phyloP scores from a whole-genome alignment of 352 stramenopile species.

The Phytophthora constricta region DNA sequence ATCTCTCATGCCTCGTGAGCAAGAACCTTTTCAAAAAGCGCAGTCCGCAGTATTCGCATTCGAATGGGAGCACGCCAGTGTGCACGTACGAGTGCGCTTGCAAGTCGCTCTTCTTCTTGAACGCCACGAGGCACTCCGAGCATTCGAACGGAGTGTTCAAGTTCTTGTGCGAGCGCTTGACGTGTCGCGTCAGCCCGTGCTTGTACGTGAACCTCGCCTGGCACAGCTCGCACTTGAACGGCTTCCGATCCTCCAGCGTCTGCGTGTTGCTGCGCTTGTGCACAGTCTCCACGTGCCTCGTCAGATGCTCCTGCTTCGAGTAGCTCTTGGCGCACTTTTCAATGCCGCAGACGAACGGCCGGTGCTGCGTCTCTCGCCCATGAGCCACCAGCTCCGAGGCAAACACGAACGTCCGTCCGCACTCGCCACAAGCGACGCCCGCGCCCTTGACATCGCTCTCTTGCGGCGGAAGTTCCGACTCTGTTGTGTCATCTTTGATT shows the following conservation, averaged over 20 bases:
- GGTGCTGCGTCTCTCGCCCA: conserved; percentile 28
- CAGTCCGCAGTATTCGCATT: conserved; percentile 63
- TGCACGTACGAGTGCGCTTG: conserved; percentile 82
- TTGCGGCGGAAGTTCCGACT: background rate
- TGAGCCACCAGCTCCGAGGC: conserved; percentile 6
- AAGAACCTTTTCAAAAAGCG: conserved; percentile 73
- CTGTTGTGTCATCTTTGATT: conserved; percentile 5
- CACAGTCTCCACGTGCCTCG: conserved; percentile 53
- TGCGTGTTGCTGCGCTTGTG: conserved; percentile 35
- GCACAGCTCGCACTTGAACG: conserved; percentile 65
- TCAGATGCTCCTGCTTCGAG: conserved; percentile 70
- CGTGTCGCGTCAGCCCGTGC: conserved; percentile 66
- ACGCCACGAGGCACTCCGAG: conserved; percentile 60
- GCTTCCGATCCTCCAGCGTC: conserved; percentile 43
- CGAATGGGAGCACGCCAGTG: conserved; percentile 76
- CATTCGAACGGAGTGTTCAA: conserved; percentile 66
- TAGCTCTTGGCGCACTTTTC: conserved; percentile 61
- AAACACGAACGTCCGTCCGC: conserved; percentile 15
- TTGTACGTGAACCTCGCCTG: conserved; percentile 70
- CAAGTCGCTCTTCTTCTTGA: conserved; percentile 85
- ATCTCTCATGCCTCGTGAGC: conserved; percentile 56
- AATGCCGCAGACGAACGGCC: conserved; percentile 48
- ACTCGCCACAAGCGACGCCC: conserved; percentile 25
- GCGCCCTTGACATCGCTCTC: background rate
- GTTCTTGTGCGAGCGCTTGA: conserved; percentile 57